Evolutionary conservation across 2,329 filamentous ascomycete species (phyloP).

Genomic region (Clonostachys sp.): DNA sequence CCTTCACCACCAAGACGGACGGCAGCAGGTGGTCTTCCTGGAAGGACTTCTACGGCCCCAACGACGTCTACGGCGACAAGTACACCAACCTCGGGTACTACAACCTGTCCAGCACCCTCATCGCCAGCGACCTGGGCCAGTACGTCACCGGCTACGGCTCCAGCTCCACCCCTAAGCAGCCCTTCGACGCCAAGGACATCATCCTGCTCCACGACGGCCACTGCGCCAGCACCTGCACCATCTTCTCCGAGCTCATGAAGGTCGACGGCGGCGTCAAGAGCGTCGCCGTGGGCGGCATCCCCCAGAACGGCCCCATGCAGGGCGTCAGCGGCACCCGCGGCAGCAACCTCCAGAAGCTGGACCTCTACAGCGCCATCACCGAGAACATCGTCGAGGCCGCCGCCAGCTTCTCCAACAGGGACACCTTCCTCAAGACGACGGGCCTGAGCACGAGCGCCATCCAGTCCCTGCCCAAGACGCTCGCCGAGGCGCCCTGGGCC

Average conservation of each 20-base stretch:
- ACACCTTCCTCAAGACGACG: background rate
- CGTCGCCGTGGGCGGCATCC: slow-evolving; percentile 53
- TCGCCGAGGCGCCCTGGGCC: background rate
- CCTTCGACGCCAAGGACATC: slow-evolving; percentile 32
- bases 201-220: slow-evolving; percentile 46
- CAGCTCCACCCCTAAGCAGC: background rate
- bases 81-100: background rate
- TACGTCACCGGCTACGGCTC: slow-evolving; percentile 40
- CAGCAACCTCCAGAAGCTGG: slow-evolving; percentile 17
- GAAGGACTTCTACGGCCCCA: background rate
- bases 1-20: no score
- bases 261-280: slow-evolving; percentile 46
- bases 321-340: slow-evolving; percentile 56
- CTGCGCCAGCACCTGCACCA: slow-evolving; percentile 56
- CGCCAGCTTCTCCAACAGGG: background rate
- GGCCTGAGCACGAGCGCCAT: background rate
- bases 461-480: background rate
- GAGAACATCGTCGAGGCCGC: background rate
- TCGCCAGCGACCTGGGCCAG: slow-evolving; percentile 22
- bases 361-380: background rate
- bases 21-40: no score
- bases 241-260: slow-evolving; percentile 51
- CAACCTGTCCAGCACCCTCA: slow-evolving; percentile 13
- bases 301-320: slow-evolving; percentile 45
- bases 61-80: background rate